Conservation (phyloP, 225 moss, liverwort and hornwort species). For the Ulota crispa region DNA sequence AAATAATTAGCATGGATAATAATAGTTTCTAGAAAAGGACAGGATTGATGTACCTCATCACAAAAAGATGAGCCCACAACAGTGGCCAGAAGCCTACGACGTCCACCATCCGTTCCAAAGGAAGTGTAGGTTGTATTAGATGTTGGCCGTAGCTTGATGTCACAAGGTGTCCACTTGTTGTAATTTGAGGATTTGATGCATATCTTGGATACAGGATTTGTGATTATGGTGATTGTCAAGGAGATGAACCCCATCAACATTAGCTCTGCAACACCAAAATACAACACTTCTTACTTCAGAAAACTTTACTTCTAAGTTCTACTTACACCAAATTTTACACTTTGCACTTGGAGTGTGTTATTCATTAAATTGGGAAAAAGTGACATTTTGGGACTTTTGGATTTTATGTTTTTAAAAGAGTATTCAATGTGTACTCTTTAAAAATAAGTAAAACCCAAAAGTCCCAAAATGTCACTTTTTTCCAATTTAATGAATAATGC, state of each 20-base stretch:
- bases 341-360: too few species aligned
- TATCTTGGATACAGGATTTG: constrained; percentile 30
- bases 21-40: background rate
- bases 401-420: too few species aligned
- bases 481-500: too few species aligned
- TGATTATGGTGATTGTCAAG: constrained; percentile 66
- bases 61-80: background rate
- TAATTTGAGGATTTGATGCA: constrained; percentile 24
- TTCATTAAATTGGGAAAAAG: too few species aligned
- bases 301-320: background rate
- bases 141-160: background rate
- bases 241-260: constrained; percentile 95
- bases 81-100: constrained; percentile 30
- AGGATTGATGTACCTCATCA: background rate
- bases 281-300: background rate
- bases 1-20: background rate
- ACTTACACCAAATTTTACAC: too few species aligned
- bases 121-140: background rate
- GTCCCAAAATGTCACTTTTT: too few species aligned
- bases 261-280: constrained; percentile 53
- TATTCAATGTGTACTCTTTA: too few species aligned
- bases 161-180: constrained; percentile 38
- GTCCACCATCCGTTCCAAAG: background rate
- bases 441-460: too few species aligned
- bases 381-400: too few species aligned